Base-by-base conservation (phyloP, 1,284 basidiomycete species). In the Agaricales sp. region DNA sequence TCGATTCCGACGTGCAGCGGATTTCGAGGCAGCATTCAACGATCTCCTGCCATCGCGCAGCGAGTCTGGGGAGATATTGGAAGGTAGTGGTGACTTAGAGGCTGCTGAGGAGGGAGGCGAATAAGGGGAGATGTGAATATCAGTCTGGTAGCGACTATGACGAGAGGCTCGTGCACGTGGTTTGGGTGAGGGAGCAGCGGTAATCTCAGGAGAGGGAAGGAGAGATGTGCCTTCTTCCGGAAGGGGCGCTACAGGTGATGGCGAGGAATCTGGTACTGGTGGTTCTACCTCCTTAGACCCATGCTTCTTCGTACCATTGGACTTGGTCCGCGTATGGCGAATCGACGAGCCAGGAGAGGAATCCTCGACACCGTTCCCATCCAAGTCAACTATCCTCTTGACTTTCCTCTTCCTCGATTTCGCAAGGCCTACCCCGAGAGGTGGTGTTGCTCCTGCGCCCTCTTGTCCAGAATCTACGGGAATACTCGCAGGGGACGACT, bases 381-480 rank as follows among this genome's bases (percentile, higher is more conserved):
- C 74, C 50, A 88, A 64, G 53, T 86, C 77, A 8, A 88, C 85
- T 49, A 88, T 82, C 14, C 85, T 77, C 60, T 81, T 85, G 11
- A 21, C n/a, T 60, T 76, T 81, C 67, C 76, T 82, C 54, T 69
- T 74, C 47, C 73, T 71, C 14, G 67, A 63, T 52, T 73, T 76
- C 3, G 63, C 20, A 8, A 35, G 11, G 30, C 30, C 30, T n/a
- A 35, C 30, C 30, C 11, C 30, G 11, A 8, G 11, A 8, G n/a
- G 30, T n/a, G 30, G 30, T n/a, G 41, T 11, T 11, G 20, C 41
- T 8, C n/a, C 41, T 19, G 13, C 11, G 8, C 13, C 41, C 41
- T 43, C n/a, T n/a, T 8, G 8, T 11, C 11, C 13, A 8, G 41
- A 8, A 19, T 43, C 20, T 19, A 21, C n/a, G n/a, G n/a, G n/a